Evolutionary conservation across 2,329 filamentous ascomycete genomes (phyloP), one percentile per base, ranked within the genome.

Genomic region (Cladophialophora bantiana): DNA sequence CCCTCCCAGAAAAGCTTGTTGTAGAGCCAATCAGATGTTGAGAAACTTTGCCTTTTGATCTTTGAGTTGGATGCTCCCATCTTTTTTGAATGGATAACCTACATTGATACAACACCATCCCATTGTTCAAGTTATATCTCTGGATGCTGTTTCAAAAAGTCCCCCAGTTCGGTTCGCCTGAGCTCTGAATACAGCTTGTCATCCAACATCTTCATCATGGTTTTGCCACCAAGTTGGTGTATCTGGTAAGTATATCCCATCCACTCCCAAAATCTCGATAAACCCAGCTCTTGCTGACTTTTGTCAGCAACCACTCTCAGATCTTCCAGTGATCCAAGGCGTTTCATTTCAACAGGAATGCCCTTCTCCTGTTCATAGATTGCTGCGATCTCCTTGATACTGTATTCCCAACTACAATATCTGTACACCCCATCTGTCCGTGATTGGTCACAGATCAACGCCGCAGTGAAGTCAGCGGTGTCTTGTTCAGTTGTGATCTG

Each of bases 161-260:
- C 31, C 15, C 40, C 40, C 40, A 59, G 42, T 35, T 34, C 31
- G n/a, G 34, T 9, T 4, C 9, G 7, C n/a, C 50, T 52, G 40
- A 59, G 15, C 20, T 59, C 57, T 20, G 32, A 31, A 52, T 50
- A 59, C 31, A 59, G 32, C 15, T 38, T 50, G 42, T 59, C 18
- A 18, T 59, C 57, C 57, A 48, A 34, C 5, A 13, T 13, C 2
- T n/a, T 50, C 57, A 59, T 59, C 57, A 59, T 48, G 15, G 42
- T 50, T 15, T 59, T 59, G 26, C 32, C 38, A 12, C 38, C 18
- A 15, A 59, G 42, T 32, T 59, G 57, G 34, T 50, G 40, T 15
- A 59, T 59, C 57, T 59, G 57, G 57, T 59, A 59, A 13, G 57
- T 59, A 36, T 52, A 59, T 7, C 57, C 57, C 57, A 59, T 59